Base-by-base conservation (phyloP, 2,329 filamentous ascomycete species). In the Neophaeococcomyces mojaviensis region DNA sequence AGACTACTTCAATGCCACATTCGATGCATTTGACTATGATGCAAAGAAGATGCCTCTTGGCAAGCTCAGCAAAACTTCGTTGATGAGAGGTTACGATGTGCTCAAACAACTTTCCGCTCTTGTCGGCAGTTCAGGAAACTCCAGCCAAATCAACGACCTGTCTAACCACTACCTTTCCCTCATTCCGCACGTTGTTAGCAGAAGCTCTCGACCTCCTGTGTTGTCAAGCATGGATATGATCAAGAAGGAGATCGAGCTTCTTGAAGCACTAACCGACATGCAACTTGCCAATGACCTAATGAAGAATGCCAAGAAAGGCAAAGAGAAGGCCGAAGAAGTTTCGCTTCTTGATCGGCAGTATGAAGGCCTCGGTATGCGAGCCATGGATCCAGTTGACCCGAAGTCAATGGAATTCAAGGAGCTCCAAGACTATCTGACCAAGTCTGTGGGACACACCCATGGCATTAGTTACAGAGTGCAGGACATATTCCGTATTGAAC, bases 401-500 rank as follows among this genome's bases (percentile, higher is more conserved):
- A 59, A 60, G 6, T 77, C 75, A 39, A 55, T 60, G 7, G 88
- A 95, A 62, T 94, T 81, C 63, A 55, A 57, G 2, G 70, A 82
- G 39, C 71, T 94, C 1, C 64, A 72, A 34, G 65, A 75, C 5
- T 94, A 94, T 56, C 76, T 94, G 12, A 61, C 72, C 47, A 73
- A 76, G 10, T 84, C 84, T 1, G 74, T 75, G 37, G 87, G 86
- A 3, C 39, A 68, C 1, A 89, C 85, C 0, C 88, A 94, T 56
- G 44, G 64, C 16, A 59, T 78, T 47, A 48, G 48, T 59, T 70
- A 67, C 47, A 57, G 59, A 19, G 59, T 63, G 20, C 68, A 84
- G 49, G 73, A 87, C 39, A 89, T 94, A 54, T 94, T 94, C 74
- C 81, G 87, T 32, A 84, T 94, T 52, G 80, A 88, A 59, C 81